These are phyloP conservation scores for Tylopilus sp. DNA, from an alignment of 1,284 basidiomycete species.

Conservation along the genomic window DNA sequence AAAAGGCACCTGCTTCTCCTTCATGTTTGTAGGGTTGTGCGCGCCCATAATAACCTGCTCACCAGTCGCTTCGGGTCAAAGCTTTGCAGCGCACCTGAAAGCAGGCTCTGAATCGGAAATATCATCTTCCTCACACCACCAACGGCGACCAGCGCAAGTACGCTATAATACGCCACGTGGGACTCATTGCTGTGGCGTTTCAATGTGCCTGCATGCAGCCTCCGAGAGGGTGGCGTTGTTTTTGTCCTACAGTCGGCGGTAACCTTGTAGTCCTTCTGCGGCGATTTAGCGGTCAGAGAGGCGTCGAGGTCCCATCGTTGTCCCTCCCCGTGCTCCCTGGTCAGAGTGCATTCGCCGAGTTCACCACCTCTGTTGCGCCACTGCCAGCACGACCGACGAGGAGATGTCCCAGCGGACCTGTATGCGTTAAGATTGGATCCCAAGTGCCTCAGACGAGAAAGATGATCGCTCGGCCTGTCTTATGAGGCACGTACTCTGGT, in stretches of 20 bases:
- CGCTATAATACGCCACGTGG: too few species aligned
- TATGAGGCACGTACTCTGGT: constrained; percentile 30
- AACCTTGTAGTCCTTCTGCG: constrained; percentile 2
- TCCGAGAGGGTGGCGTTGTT: constrained; percentile 13
- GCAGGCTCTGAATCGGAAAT: too few species aligned
- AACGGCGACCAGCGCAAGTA: too few species aligned
- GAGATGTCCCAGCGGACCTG: too few species aligned
- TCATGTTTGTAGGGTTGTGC: constrained; percentile 34
- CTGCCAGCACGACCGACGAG: neutral
- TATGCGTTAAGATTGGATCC: constrained; percentile 46
- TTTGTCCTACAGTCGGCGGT: constrained; percentile 9
- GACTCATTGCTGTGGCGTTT: constrained; percentile 29
- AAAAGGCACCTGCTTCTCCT: constrained; percentile 3
- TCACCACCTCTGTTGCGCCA: constrained; percentile 10
- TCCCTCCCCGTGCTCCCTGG: constrained; percentile 5
- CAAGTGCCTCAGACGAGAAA: constrained; percentile 44
- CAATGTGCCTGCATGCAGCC: constrained; percentile 33
- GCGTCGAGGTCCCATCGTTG: constrained; percentile 14
- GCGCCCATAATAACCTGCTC: constrained; percentile 35
- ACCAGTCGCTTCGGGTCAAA: too few species aligned
- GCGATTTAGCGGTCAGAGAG: neutral
- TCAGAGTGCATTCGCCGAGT: constrained; percentile 9
- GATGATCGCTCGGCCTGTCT: neutral
- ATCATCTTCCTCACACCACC: too few species aligned
- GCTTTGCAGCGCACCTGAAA: too few species aligned